Evolutionary conservation across 768 basidiomycete genomes (phyloP).

Genomic region (Boletus rex-veris): DNA sequence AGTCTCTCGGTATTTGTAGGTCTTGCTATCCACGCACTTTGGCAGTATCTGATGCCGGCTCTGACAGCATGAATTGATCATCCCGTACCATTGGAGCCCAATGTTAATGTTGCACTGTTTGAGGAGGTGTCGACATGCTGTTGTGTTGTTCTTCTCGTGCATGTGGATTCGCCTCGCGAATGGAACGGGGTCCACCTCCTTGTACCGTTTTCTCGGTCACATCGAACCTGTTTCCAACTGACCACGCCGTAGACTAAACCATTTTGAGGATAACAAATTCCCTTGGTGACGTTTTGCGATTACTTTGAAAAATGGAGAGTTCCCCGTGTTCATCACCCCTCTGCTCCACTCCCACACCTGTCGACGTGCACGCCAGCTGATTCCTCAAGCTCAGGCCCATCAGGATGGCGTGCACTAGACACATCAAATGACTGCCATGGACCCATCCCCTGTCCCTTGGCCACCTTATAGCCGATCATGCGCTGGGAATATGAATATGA

Average conservation of each 20-base stretch:
- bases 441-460: background rate
- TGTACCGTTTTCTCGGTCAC: background rate
- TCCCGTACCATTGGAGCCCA: background rate
- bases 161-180: background rate
- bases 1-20: slow-evolving; percentile 4
- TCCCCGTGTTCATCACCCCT: slow-evolving; percentile 10
- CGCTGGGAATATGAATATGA: background rate
- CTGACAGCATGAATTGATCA: background rate
- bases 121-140: background rate
- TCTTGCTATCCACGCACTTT: background rate
- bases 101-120: background rate
- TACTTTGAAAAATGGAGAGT: background rate
- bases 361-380: background rate
- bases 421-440: background rate
- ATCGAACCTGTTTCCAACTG: background rate
- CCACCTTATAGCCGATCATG: slow-evolving; percentile 2
- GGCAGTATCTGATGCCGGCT: background rate
- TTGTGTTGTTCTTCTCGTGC: background rate
- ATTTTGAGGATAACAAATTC: slow-evolving; percentile 11
- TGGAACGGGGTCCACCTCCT: background rate
- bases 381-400: background rate
- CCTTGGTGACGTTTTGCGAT: background rate
- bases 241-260: slow-evolving; percentile 15
- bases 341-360: slow-evolving; percentile 17
- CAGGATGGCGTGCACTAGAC: background rate